A percentile compares a stretch with the other conserved stretches of the same genome.
Conservation (phyloP, 2,329 filamentous ascomycete species). For the Penicillium brasilianum region DNA sequence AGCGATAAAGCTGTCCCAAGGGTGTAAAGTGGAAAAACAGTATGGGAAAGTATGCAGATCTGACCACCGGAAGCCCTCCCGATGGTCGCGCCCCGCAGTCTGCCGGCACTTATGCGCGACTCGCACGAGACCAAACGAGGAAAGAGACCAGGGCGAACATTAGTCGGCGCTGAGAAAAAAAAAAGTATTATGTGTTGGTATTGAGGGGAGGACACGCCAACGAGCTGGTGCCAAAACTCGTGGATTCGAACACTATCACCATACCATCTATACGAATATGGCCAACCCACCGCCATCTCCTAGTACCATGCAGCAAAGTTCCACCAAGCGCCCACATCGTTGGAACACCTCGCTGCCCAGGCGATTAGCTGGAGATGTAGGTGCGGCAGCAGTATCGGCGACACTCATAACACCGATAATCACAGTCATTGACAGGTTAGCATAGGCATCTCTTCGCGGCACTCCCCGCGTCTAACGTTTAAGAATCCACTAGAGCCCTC, state of each 20-base stretch:
- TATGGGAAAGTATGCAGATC: background rate
- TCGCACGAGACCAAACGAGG: conserved; percentile 1
- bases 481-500: conserved; percentile 25
- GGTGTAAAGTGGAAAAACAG: background rate
- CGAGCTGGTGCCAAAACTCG: background rate
- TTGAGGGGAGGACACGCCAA: background rate
- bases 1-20: background rate
- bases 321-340: conserved; percentile 1
- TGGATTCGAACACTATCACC: background rate
- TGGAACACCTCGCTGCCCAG: conserved; percentile 18
- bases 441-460: conserved; percentile 4
- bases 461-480: background rate
- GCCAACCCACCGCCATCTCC: background rate
- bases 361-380: conserved; percentile 32
- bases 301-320: conserved; percentile 18
- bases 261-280: background rate
- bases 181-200: background rate
- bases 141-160: background rate
- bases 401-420: conserved; percentile 34
- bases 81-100: conserved; percentile 8
- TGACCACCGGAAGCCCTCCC: conserved; percentile 15
- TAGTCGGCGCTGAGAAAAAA: background rate
- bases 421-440: conserved; percentile 37
- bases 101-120: background rate
- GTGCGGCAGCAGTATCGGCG: conserved; percentile 33